Evolutionary conservation across 352 stramenopile genomes (phyloP), one percentile per base, ranked within the genome.

Genomic region (Globisporangium paddicum): DNA sequence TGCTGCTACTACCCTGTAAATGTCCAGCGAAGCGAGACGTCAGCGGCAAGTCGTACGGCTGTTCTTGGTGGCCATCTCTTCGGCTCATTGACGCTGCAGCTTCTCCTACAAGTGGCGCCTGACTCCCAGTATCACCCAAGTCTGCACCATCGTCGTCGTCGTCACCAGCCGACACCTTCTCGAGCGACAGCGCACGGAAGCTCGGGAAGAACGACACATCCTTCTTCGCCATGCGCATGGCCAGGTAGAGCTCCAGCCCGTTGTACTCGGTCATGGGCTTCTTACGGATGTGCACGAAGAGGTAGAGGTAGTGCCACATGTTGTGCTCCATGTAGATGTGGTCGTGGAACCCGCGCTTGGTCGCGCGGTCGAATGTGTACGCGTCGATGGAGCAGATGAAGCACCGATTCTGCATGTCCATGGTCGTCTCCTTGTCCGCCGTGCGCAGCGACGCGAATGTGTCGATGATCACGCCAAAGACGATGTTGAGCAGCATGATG

Each of bases 361-460:
- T 92, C 37, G 63, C 44, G 35, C 79, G 76, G 47, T 92, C 79
- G 34, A 92, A 92, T 1, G 79, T 83, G 67, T 89, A 90, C 9
- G 77, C 80, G 45, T 92, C 79, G 52, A 89, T 86, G 1, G 82
- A 90, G 68, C 82, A 92, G 49, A 92, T 89, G 40, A 92, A 92
- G 51, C 82, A 92, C 3, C 79, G 78, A 14, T 67, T 80, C 41
- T 82, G 74, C 73, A 89, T 87, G 37, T 90, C 82, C 58, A 76
- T 67, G 8, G 72, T 65, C 58, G 82, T 89, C 35, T 90, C 77
- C 45, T 83, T 72, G 62, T 92, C 79, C 2, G 75, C 68, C 0
- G 69, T 78, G 4, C 82, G 79, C 40, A 92, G 58, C n/a, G 76
- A 86, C 34, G 82, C 82, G 54, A 92, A 92, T 18, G 74, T 92